These are phyloP conservation scores for Odonthalia washingtoniensis DNA, from an alignment of 31 red algal genomes.

Conservation along the genomic window DNA sequence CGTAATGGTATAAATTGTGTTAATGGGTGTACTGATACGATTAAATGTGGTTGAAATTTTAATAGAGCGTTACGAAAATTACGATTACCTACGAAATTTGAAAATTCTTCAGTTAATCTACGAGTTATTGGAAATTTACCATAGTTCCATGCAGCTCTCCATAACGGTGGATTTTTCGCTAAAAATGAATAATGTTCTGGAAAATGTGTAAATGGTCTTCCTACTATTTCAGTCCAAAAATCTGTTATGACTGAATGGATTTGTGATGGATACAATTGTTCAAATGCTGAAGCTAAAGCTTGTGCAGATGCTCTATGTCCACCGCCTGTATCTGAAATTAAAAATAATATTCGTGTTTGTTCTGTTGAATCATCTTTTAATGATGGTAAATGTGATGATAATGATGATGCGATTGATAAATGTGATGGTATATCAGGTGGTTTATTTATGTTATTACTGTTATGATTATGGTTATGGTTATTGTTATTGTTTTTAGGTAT, in stretches of 20 bases:
- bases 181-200: constrained; percentile 81
- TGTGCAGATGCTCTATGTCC: constrained; percentile 91
- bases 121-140: constrained; percentile 79
- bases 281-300: constrained; percentile 76
- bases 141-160: constrained; percentile 77
- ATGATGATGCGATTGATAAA: not conserved
- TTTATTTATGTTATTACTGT: not conserved
- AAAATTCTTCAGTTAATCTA: constrained; percentile 77
- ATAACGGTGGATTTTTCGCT: constrained; percentile 82
- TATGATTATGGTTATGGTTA: not conserved
- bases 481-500: not conserved
- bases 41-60: constrained; percentile 58
- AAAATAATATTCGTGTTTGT: constrained; percentile 62
- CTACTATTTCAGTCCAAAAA: constrained; percentile 83
- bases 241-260: constrained; percentile 74
- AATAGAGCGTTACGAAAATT: constrained; percentile 61
- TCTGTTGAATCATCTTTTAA: not conserved
- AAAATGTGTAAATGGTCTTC: constrained; percentile 66
- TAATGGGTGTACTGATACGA: constrained; percentile 89
- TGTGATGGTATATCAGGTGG: not conserved
- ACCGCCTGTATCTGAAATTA: constrained; percentile 93
- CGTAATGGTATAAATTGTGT: constrained; percentile 80
- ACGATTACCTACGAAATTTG: constrained; percentile 59
- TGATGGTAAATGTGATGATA: not conserved
- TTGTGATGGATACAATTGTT: constrained; percentile 65